Evolutionary conservation across 2,329 filamentous ascomycete species (phyloP).

Genomic region (Trichoderma aggressivum): DNA sequence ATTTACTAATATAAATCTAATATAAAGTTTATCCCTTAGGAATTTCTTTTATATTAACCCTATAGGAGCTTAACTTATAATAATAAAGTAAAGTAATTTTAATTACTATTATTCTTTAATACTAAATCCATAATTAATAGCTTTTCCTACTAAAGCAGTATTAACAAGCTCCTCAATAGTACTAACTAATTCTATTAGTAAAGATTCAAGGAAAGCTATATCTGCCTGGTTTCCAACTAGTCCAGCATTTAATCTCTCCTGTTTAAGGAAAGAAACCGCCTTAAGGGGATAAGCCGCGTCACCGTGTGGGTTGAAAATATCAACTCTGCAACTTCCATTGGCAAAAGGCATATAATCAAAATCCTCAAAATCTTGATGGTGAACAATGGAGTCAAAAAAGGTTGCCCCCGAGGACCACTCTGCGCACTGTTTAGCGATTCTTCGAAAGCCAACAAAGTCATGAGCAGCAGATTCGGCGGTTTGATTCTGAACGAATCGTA

Average conservation of each 20-base stretch:
- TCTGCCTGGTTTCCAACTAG: neutral
- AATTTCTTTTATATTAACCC: too few relatives aligned
- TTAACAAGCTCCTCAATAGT: neutral
- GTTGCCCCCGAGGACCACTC: constrained; percentile 20
- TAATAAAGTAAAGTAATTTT: too few relatives aligned
- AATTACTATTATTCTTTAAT: too few relatives aligned
- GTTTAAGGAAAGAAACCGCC: neutral
- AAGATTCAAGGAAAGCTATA: neutral
- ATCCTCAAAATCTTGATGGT: constrained; percentile 30
- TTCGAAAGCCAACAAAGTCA: constrained; percentile 26
- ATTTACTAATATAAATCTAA: too few relatives aligned
- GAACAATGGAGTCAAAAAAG: constrained; percentile 29
- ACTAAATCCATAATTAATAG: too few relatives aligned
- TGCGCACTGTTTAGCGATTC: constrained; percentile 24
- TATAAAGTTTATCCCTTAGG: too few relatives aligned
- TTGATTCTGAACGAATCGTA: constrained; percentile 25
- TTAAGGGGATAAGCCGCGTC: neutral
- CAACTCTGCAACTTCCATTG: neutral
- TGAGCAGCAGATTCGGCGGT: constrained; percentile 26
- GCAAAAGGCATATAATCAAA: constrained; percentile 30
- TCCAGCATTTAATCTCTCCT: neutral
- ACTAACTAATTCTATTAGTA: neutral
- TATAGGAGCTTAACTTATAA: too few relatives aligned
- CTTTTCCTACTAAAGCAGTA: too few relatives aligned
- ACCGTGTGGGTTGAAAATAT: neutral